These are phyloP conservation scores for Kodamaea plutei DNA, from an alignment of 1,139 yeast species.

Conservation along the genomic window DNA sequence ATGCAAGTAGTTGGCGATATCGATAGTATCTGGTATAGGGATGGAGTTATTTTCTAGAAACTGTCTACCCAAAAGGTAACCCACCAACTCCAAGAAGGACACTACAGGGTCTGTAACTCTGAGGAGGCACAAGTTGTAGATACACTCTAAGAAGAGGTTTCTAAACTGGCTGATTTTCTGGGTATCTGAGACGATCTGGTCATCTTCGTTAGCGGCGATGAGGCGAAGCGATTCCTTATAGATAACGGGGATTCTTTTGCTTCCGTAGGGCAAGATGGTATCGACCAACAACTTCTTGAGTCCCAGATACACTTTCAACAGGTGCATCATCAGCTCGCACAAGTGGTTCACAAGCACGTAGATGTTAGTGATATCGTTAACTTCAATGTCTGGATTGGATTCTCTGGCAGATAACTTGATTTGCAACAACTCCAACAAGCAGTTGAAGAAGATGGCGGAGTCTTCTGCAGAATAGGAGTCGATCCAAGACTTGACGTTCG, in stretches of 20 bases:
- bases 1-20: slow-evolving; percentile 14
- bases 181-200: slow-evolving; percentile 12
- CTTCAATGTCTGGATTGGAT: slow-evolving; percentile 8
- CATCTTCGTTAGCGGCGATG: slow-evolving; percentile 8
- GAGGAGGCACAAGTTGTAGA: slow-evolving; percentile 16
- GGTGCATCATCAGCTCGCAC: slow-evolving; percentile 7
- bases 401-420: slow-evolving; percentile 7
- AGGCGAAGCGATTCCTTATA: slow-evolving; percentile 14
- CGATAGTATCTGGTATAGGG: slow-evolving; percentile 15
- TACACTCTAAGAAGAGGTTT: slow-evolving; percentile 17
- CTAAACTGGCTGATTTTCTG: slow-evolving; percentile 12
- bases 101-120: slow-evolving; percentile 8
- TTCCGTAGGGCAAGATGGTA: slow-evolving; percentile 6
- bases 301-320: slow-evolving; percentile 2
- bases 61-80: slow-evolving; percentile 18
- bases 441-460: slow-evolving; percentile 7
- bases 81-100: slow-evolving; percentile 21
- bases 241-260: slow-evolving; percentile 11
- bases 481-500: slow-evolving; percentile 5
- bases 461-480: slow-evolving; percentile 6
- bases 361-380: slow-evolving; percentile 11
- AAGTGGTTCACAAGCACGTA: slow-evolving; percentile 10
- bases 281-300: slow-evolving; percentile 4
- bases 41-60: slow-evolving; percentile 17
- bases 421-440: slow-evolving; percentile 9